phyloP scores from a whole-genome alignment of 768 basidiomycete genomes.

The Naganishia onofrii region DNA sequence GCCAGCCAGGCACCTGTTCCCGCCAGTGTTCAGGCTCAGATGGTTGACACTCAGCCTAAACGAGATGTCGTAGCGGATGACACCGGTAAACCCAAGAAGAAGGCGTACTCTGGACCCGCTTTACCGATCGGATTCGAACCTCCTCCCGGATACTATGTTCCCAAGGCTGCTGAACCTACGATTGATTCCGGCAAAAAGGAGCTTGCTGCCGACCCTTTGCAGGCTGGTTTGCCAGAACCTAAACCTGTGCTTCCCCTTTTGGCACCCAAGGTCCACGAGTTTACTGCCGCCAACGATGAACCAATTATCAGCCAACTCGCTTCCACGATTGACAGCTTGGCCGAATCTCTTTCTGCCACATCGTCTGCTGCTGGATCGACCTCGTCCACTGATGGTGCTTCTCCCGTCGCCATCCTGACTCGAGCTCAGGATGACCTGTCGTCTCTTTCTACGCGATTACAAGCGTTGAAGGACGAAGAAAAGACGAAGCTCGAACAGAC shows the following conservation, averaged over 20 bases:
- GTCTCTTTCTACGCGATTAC: conserved; percentile 70
- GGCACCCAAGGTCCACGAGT: conserved; percentile 72
- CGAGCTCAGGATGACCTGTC: conserved; percentile 77
- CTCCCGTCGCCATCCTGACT: conserved; percentile 72
- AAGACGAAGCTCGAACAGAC: conserved; percentile 62
- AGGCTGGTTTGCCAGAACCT: conserved; percentile 9
- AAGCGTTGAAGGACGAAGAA: conserved; percentile 76
- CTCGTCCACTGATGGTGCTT: conserved; percentile 58
- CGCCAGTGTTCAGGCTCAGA: conserved; percentile 34
- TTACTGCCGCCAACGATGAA: conserved; percentile 65
- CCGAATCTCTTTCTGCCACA: conserved; percentile 73
- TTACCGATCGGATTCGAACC: conserved; percentile 93
- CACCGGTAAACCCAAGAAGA: conserved; percentile 35
- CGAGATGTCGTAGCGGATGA: conserved; percentile 33
- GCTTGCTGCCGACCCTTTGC: conserved; percentile 40
- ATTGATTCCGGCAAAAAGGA: conserved; percentile 33
- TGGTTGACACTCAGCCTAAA: conserved; percentile 27
- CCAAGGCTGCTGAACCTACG: conserved; percentile 33
- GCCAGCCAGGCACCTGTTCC: conserved; percentile 26
- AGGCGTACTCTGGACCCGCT: conserved; percentile 63
- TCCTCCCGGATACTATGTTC: conserved; percentile 76
- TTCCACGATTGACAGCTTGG: conserved; percentile 84
- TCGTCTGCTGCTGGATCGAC: conserved; percentile 52
- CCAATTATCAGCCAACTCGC: conserved; percentile 93
- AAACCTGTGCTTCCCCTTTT: conserved; percentile 66